Conservation (phyloP, 441 rosid species). For the Dalechampia spathulata region DNA sequence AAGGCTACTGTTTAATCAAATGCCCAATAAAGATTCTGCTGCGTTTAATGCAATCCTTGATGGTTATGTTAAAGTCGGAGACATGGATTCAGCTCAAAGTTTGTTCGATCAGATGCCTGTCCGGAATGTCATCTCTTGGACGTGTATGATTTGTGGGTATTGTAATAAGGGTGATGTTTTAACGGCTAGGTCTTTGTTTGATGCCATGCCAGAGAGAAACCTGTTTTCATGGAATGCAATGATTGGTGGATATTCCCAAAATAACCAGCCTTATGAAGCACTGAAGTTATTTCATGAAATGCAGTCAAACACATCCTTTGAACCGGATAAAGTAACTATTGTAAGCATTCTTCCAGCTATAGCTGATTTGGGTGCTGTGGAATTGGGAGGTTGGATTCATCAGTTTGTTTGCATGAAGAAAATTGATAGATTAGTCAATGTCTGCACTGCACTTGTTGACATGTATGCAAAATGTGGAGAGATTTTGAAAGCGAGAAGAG, state of each 20-base stretch:
- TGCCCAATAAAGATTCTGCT: constrained; percentile 42
- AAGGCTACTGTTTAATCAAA: constrained; percentile 33
- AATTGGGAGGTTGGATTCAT: constrained; percentile 45
- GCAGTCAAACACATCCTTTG: constrained; percentile 37
- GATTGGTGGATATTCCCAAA: constrained; percentile 51
- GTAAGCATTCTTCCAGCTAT: constrained; percentile 55
- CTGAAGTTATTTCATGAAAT: constrained; percentile 44
- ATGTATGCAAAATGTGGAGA: constrained; percentile 76
- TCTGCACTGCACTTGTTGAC: constrained; percentile 48
- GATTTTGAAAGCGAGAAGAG: constrained; percentile 40
- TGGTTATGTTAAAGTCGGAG: constrained; percentile 39
- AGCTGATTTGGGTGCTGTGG: constrained; percentile 62
- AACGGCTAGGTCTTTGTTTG: constrained; percentile 43
- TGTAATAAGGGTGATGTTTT: constrained; percentile 36
- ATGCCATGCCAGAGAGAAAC: constrained; percentile 42
- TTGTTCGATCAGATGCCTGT: constrained; percentile 47
- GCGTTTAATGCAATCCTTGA: constrained; percentile 50
- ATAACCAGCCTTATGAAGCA: constrained; percentile 47
- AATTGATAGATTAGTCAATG: constrained; percentile 31
- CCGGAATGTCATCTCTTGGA: constrained; percentile 57
- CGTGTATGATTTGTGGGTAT: constrained; percentile 46
- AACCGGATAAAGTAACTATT: constrained; percentile 49
- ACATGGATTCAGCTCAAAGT: constrained; percentile 32
- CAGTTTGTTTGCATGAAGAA: constrained; percentile 31
- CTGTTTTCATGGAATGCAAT: constrained; percentile 59